Conservation (phyloP, 2,329 filamentous ascomycete species). For the Botrytis cinerea region DNA sequence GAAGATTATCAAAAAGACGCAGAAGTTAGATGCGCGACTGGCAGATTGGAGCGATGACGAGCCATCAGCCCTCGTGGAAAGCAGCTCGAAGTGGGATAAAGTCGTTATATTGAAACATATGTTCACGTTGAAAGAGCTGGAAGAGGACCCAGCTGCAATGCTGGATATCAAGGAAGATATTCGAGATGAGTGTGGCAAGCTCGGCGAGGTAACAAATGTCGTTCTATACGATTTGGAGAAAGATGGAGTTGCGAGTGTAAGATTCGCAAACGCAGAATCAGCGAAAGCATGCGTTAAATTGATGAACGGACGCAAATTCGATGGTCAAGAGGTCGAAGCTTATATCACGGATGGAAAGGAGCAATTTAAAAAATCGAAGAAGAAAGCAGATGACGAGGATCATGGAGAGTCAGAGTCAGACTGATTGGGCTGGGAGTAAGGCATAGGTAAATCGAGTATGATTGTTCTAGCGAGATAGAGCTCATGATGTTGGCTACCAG, state of each 20-base stretch:
- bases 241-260: conserved; percentile 82
- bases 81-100: conserved; percentile 67
- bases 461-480: neutral
- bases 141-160: conserved; percentile 79
- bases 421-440: conserved; percentile 1
- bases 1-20: conserved; percentile 88
- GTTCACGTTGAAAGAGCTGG: conserved; percentile 84
- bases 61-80: conserved; percentile 58
- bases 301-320: conserved; percentile 82
- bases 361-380: conserved; percentile 69
- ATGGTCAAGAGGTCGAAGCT: conserved; percentile 69
- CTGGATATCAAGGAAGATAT: conserved; percentile 95
- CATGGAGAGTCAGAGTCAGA: conserved; percentile 11
- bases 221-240: conserved; percentile 85
- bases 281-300: conserved; percentile 71
- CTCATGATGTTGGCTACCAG: conserved; percentile 1
- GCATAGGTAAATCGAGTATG: conserved; percentile 1
- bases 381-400: conserved; percentile 46
- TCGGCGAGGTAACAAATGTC: conserved; percentile 87
- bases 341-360: conserved; percentile 70
- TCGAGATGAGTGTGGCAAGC: conserved; percentile 81
- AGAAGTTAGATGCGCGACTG: conserved; percentile 87
- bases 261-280: conserved; percentile 71
- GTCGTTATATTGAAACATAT: conserved; percentile 87
- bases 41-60: conserved; percentile 96